Base-by-base conservation (phyloP, 2,329 filamentous ascomycete genomes). In the Achaetomium macrosporum region DNA sequence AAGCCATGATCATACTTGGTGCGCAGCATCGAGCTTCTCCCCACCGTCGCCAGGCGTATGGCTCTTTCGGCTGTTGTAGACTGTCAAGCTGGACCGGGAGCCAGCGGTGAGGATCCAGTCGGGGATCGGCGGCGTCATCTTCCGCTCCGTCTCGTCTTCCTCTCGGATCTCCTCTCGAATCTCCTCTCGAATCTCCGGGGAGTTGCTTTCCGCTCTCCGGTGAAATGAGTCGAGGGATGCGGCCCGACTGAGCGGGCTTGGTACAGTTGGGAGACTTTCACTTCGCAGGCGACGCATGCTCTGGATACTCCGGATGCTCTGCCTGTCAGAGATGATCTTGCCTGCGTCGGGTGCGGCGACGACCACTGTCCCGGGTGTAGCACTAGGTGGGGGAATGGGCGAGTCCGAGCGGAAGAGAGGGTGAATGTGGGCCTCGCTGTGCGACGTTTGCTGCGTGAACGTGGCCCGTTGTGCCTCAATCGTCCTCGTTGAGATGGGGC, bases 331-430 rank as follows among this genome's bases (percentile, higher is more conserved):
- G 41, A 90, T 79, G 16, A 85, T 70, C 59, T 84, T 79, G 4
- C 82, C 86, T 3, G 83, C 83, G 39, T 83, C 78, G 0, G 86
- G 86, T 2, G 86, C 83, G 0, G 86, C 87, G 11, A 82, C 73
- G 45, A 91, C 84, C 15, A 84, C 76, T 0, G 87, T 91, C 0
- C 85, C 84, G 0, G 85, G 83, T 0, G 84, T 87, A 1, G 78
- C 76, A 6, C 80, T 69, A 0, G 86, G 81, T 1, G 85, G 83
- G 8, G 85, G 85, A 1, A 75, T 77, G 0, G 84, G 84, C 39
- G 82, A 87, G 64, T 88, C 85, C 6, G 83, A 84, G 54, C 87
- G 78, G 72, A 91, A 90, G 3, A 91, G 76, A 9, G 87, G 87
- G 66, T 91, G 87, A 42, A 90, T 90, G 63, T 90, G 82, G 3